A percentile compares a stretch with the other conserved stretches of the same genome.
phyloP scores from a whole-genome alignment of 1,284 basidiomycete genomes.

The Ceratobasidium sp. region DNA sequence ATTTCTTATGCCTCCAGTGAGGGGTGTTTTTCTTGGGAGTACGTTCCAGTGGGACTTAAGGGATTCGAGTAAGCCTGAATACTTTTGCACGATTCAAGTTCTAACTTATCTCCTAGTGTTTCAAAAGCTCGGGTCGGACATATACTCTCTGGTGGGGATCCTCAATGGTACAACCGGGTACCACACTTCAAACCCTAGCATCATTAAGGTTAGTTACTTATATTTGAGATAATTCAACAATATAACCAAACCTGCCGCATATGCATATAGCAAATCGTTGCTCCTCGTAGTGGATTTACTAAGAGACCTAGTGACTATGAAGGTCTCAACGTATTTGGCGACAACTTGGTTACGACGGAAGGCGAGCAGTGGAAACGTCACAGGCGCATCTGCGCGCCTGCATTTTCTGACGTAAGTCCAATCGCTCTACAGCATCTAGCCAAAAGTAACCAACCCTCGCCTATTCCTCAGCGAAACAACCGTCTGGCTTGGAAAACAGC shows the following conservation, averaged over 20 bases:
- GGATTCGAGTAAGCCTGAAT: neutral
- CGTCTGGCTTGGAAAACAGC: constrained; percentile 4
- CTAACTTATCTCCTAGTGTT: neutral
- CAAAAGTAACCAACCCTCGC: neutral
- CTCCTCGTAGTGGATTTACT: constrained; percentile 1
- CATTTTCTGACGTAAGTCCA: constrained; percentile 41
- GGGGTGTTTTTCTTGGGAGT: neutral
- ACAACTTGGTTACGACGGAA: constrained; percentile 38
- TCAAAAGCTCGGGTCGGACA: neutral
- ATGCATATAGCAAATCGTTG: constrained; percentile 20
- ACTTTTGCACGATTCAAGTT: neutral
- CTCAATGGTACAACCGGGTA: neutral
- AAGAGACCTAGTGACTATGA: constrained; percentile 6
- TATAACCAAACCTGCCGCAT: neutral
- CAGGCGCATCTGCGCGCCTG: constrained; percentile 33
- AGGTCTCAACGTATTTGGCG: constrained; percentile 35
- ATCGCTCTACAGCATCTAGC: neutral
- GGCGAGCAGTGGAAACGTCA: constrained; percentile 39
- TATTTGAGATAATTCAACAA: neutral
- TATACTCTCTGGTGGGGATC: constrained; percentile 1
- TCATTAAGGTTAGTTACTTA: constrained; percentile 7
- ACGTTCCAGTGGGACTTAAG: neutral
- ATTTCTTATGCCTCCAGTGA: neutral
- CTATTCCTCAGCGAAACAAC: constrained; percentile 7
- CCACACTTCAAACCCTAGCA: neutral